These are phyloP conservation scores for Thuja plicata DNA, from an alignment of 83 land plant species.

Conservation along the genomic window DNA sequence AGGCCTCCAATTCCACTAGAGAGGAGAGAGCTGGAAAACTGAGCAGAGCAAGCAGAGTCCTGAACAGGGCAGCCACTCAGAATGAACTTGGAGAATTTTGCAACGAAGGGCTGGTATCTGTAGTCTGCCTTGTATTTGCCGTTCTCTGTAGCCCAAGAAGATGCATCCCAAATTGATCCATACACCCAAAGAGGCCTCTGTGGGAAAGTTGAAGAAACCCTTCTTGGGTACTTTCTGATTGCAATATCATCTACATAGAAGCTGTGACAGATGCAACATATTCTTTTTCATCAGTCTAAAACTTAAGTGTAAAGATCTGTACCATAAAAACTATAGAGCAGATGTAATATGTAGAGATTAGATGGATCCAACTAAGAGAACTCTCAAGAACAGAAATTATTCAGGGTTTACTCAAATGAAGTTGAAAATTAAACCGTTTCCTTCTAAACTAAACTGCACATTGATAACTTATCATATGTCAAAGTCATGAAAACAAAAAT, in stretches of 20 bases:
- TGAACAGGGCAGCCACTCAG: constrained; percentile 24
- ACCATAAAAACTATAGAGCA: neutral
- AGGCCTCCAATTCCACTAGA: constrained; percentile 2
- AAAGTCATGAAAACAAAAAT: neutral
- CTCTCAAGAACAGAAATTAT: too few species aligned
- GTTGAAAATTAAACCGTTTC: too few species aligned
- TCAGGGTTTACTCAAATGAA: too few species aligned
- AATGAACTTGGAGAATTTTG: constrained; percentile 15
- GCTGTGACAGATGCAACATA: constrained; percentile 11
- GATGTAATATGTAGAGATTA: too few species aligned
- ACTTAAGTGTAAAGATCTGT: neutral
- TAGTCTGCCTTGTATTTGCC: constrained; percentile 29
- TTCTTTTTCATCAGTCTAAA: neutral
- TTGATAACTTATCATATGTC: neutral
- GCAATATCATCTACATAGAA: constrained; percentile 42
- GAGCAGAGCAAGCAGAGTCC: neutral
- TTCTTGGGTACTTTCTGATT: constrained; percentile 25
- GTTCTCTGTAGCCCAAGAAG: constrained; percentile 34
- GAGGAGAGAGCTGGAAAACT: neutral
- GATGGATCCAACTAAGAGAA: neutral
- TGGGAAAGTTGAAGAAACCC: constrained; percentile 25
- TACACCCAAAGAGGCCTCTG: constrained; percentile 28
- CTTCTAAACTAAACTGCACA: too few species aligned
- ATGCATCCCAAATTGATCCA: constrained; percentile 36
- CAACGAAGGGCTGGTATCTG: constrained; percentile 26